Evolutionary conservation across 176 grass and related monocot species (phyloP), one percentile per base, ranked within the genome.

Genomic region (Typha latifolia): DNA sequence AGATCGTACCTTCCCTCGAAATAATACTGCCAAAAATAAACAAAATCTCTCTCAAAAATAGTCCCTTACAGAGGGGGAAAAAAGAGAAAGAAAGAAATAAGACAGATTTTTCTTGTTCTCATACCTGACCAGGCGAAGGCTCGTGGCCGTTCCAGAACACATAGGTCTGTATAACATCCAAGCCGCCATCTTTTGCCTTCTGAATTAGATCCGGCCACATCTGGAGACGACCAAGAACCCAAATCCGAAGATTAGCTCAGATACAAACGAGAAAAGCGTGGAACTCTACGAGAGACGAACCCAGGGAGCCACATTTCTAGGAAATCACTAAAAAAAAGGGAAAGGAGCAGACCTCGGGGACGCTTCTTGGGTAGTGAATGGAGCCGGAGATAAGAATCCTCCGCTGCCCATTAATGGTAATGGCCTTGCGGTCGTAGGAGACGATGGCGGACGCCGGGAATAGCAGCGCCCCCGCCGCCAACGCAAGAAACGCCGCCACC

Each of bases 181-280:
- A 85, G 73, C 94, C 89, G 51, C 94, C 94, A 66, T 93, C 94
- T 83, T 99, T 99, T 32, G 89, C 89, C 70, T 99, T 99, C 70
- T 93, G 75, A 81, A 99, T 93, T 81, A 99, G 86, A 93, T 99
- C 89, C 86, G 86, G 89, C 94, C 94, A 99, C 89, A 99, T 93
- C 94, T 99, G 68, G 7, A 48, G 7, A 18, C 12, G 12, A 57
- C n/a, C 75, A 21, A 82, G 43, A 50, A 48, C 6, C 49, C 19
- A 31, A 68, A 14, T 13, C 64, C 13, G 16, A 47, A 34, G 64
- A 62, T 66, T 18, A 63, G 5, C 4, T 5, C 21, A 73, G 7
- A 14, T 1, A 21, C 0, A 29, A 7, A 22, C 26, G 63, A 47
- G 16, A 49, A 56, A 43, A 43, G 63, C 16, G 12, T 66, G 16